Base-by-base conservation (phyloP, 768 basidiomycete genomes). In the Tricholoma sp. region DNA sequence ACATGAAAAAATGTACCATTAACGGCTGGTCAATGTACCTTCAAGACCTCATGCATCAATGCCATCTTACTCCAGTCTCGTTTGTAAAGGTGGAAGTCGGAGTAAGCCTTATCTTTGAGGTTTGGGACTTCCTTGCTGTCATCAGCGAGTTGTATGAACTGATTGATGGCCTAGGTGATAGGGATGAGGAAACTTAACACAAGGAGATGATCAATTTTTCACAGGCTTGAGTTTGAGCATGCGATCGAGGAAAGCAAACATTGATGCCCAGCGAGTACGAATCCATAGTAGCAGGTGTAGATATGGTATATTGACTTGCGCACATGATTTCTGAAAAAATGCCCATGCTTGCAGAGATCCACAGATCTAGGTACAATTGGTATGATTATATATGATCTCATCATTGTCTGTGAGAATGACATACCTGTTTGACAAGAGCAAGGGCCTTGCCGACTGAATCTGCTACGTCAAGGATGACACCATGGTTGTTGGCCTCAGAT, bases 21-120 rank as follows among this genome's bases (percentile, higher is more conserved):
- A 49, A 22, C 10, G 14, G 29, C 21, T 22, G 22, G 46, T 29
- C 46, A 29, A 22, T 22, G 29, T 49, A 49, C 16, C 46, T 49
- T 49, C n/a, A 49, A 49, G 8, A 49, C 46, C 46, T 49, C 46
- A 29, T 49, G 46, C 46, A 49, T 49, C 46, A 49, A 49, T 22
- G 29, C 8, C n/a, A 49, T 49, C 46, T 49, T 49, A n/a, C 29
- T 29, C 46, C 46, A 49, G n/a, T 49, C 46, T 22, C 46, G 21
- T 29, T 49, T 49, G 21, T 49, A 29, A n/a, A 49, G 46, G 46
- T 29, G 46, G 46, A 49, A 49, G 46, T 49, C 46, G 18, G 46
- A 49, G n/a, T 49, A 49, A 22, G 46, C 29, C 46, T 49, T 49
- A 18, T 29, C 46, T 49, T 49, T 49, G 14, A 49, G 46, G n/a